phyloP scores from a whole-genome alignment of 495 filamentous ascomycete species.

The Penicillium longicatenatum region DNA sequence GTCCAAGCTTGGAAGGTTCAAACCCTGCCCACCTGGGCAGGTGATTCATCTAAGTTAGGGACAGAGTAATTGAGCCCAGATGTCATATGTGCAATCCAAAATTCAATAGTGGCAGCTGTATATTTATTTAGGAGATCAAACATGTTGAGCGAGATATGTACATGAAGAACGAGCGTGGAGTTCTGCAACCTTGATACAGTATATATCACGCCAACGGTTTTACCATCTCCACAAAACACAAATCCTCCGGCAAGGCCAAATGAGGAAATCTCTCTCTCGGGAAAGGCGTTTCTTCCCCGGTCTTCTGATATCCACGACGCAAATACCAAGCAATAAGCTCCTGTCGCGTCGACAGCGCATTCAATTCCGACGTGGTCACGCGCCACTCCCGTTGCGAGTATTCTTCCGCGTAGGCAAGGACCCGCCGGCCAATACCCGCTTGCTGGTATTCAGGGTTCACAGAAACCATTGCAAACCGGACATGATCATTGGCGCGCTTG shows the following conservation, averaged over 20 bases:
- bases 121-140: too few species aligned
- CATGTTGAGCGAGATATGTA: not conserved
- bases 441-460: constrained; percentile 38
- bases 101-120: too few species aligned
- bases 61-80: too few species aligned
- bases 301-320: constrained; percentile 42
- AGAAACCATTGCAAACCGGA: constrained; percentile 46
- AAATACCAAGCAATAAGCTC: constrained; percentile 47
- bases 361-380: constrained; percentile 31
- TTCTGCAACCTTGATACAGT: not conserved
- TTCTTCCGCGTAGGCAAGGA: constrained; percentile 42
- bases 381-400: constrained; percentile 37
- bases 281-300: constrained; percentile 42
- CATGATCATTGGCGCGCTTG: constrained; percentile 20
- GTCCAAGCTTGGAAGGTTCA: too few species aligned
- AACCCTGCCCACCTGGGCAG: too few species aligned
- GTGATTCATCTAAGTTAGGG: too few species aligned
- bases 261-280: constrained; percentile 31
- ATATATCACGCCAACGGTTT: constrained; percentile 12
- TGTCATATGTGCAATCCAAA: too few species aligned
- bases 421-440: constrained; percentile 40
- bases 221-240: constrained; percentile 41
- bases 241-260: constrained; percentile 35
- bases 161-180: not conserved
- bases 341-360: constrained; percentile 40